Conservation (phyloP, 108 stramenopile species). For the Pelagomonas calceolata region DNA sequence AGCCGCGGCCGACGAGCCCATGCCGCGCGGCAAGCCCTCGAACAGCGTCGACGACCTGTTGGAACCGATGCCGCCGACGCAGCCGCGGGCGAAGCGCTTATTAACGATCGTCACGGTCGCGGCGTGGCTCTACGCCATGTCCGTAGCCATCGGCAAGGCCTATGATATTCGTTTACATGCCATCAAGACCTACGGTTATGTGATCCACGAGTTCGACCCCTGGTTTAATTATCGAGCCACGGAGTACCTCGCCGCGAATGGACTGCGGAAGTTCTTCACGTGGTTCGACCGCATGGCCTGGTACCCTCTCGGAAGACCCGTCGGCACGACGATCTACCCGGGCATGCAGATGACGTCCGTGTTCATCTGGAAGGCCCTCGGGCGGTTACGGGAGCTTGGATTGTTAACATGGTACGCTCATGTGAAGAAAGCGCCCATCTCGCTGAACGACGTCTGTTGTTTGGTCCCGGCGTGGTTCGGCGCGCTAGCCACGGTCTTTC, state of each 20-base stretch:
- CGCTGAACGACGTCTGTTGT: slow-evolving; percentile 75
- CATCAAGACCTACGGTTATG: slow-evolving; percentile 77
- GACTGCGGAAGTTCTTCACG: slow-evolving; percentile 49
- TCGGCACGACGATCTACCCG: slow-evolving; percentile 96
- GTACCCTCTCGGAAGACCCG: slow-evolving; percentile 95
- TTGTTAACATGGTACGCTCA: too few relatives aligned
- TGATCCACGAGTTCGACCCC: slow-evolving; percentile 91
- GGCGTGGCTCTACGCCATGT: too few relatives aligned
- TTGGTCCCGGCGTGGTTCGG: slow-evolving; percentile 69
- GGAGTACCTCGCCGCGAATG: slow-evolving; percentile 55
- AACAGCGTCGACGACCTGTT: too few relatives aligned
- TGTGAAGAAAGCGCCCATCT: slow-evolving; percentile 17
- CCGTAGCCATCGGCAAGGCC: slow-evolving; percentile 21
- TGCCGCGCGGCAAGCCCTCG: too few relatives aligned
- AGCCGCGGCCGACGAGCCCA: too few relatives aligned
- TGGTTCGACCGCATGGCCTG: slow-evolving; percentile 86
- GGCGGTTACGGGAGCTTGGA: not conserved
- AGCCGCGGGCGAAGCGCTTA: too few relatives aligned
- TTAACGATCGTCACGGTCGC: too few relatives aligned
- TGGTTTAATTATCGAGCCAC: slow-evolving; percentile 89
- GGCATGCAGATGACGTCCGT: slow-evolving; percentile 92
- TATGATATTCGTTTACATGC: slow-evolving; percentile 74
- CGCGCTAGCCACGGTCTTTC: not conserved
- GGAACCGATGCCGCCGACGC: too few relatives aligned
- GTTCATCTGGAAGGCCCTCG: slow-evolving; percentile 47